A percentile compares a stretch with the other conserved stretches of the same genome.
phyloP scores from a whole-genome alignment of 139 green algal genomes.

The Chlamydomonas eustigma region DNA sequence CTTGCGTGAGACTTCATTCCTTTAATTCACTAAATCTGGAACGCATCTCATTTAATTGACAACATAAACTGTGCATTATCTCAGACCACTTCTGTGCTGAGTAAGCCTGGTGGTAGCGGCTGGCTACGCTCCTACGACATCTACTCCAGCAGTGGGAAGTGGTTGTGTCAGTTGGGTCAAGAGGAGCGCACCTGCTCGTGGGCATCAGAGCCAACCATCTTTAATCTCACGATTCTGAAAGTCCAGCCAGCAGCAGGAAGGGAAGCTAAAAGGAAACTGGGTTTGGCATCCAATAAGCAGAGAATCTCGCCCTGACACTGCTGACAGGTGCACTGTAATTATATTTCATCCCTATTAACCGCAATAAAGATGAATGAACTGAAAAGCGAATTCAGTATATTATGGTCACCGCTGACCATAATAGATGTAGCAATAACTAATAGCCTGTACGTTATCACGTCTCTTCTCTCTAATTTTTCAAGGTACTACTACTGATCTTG shows the following conservation, averaged over 20 bases:
- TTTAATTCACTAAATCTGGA: neutral
- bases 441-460: too few relatives aligned
- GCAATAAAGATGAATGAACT: too few relatives aligned
- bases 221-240: neutral
- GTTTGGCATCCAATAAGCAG: too few relatives aligned
- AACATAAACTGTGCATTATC: neutral
- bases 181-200: neutral
- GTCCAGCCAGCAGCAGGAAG: neutral
- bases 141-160: neutral
- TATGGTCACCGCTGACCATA: too few relatives aligned
- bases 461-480: too few relatives aligned
- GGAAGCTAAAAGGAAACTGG: neutral
- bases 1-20: neutral
- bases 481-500: too few relatives aligned
- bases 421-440: too few relatives aligned
- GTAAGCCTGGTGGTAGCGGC: neutral
- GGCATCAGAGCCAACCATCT: neutral
- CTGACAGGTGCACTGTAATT: too few relatives aligned
- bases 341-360: too few relatives aligned
- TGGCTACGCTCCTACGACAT: slow-evolving; percentile 1
- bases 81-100: neutral
- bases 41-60: neutral
- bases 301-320: too few relatives aligned
- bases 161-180: neutral
- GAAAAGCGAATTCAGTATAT: too few relatives aligned